Base-by-base conservation (phyloP, 164 flowering plant species). In the Chimonanthus praecox region DNA sequence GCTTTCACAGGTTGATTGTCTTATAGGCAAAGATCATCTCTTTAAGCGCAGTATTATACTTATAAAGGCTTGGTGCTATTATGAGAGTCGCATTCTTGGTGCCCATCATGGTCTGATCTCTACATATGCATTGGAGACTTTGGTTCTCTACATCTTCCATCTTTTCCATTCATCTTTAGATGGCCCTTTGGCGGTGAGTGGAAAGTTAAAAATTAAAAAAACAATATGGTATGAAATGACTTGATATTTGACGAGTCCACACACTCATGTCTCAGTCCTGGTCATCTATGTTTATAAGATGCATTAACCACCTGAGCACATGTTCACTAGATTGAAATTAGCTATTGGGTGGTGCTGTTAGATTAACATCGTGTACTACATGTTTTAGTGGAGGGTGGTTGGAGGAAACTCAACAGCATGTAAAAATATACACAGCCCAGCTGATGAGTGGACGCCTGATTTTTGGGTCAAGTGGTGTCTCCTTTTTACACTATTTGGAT, bases 1-100 rank as follows among this genome's bases (percentile, higher is more conserved):
- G 60, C 64, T 71, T 73, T 44, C 64, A 62, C 86, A 95, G 98
- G 88, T 92, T 69, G 97, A 95, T 81, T 82, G 79, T 50, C 80
- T 84, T 21, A 88, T 92, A 77, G 94, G 92, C 9, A 90, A 87
- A 76, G 84, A 88, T 62, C 88, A 93, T 82, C 88, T 93, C 13
- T 92, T 95, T 68, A 95, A 95, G 77, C 92, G 94, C 68, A 95
- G 98, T 78, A 88, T 95, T 68, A 87, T 93, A 74, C 79, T 95
- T 72, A 89, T 91, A 16, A 95, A 95, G 75, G 93, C 99, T 13
- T 95, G 99, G 99, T 95, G 97, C 77, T 94, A 89, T 78, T 91
- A 92, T 77, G 99, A 91, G 77, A 94, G 98, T 71, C 97, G 97
- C 46, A 88, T 93, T 73, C 92, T 95, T 67, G 98, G 98, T 70